These are phyloP conservation scores for Trichoderma semiorbis DNA, from an alignment of 2,329 filamentous ascomycete genomes.

Conservation along the genomic window DNA sequence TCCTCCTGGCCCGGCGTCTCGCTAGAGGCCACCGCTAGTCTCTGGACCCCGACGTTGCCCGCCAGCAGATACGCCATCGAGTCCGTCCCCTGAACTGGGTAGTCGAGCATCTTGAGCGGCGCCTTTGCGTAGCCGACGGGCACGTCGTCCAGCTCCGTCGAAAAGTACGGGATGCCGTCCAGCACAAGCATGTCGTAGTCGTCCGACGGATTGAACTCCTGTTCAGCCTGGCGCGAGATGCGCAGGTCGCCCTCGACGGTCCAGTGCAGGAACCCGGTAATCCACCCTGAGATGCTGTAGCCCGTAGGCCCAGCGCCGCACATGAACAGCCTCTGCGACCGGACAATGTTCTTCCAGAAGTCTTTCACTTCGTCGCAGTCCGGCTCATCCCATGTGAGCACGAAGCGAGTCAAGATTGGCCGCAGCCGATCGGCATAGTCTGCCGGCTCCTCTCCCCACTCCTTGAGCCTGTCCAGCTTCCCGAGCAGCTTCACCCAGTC, in stretches of 20 bases:
- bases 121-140: slow-evolving; percentile 40
- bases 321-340: slow-evolving; percentile 31
- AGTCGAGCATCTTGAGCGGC: slow-evolving; percentile 37
- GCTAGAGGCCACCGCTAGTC: slow-evolving; percentile 21
- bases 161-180: slow-evolving; percentile 31
- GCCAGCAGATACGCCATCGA: slow-evolving; percentile 36
- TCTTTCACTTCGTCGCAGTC: slow-evolving; percentile 29
- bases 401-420: slow-evolving; percentile 45
- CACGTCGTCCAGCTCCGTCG: slow-evolving; percentile 28
- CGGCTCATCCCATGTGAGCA: slow-evolving; percentile 41
- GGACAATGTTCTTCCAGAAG: slow-evolving; percentile 46
- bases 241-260: slow-evolving; percentile 31
- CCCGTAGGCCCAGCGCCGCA: slow-evolving; percentile 32
- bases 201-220: neutral
- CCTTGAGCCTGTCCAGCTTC: slow-evolving; percentile 41
- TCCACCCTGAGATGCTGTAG: slow-evolving; percentile 45
- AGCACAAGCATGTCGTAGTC: slow-evolving; percentile 22
- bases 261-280: slow-evolving; percentile 48
- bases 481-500: slow-evolving; percentile 41
- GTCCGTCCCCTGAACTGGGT: slow-evolving; percentile 16
- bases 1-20: neutral
- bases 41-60: slow-evolving; percentile 36
- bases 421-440: slow-evolving; percentile 38
- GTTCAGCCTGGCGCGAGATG: slow-evolving; percentile 19
- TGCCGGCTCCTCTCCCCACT: slow-evolving; percentile 43